A percentile compares a stretch with the other conserved stretches of the same genome.
Evolutionary conservation across 208 protist species (phyloP).

Genomic region (Leishmania tropica): DNA sequence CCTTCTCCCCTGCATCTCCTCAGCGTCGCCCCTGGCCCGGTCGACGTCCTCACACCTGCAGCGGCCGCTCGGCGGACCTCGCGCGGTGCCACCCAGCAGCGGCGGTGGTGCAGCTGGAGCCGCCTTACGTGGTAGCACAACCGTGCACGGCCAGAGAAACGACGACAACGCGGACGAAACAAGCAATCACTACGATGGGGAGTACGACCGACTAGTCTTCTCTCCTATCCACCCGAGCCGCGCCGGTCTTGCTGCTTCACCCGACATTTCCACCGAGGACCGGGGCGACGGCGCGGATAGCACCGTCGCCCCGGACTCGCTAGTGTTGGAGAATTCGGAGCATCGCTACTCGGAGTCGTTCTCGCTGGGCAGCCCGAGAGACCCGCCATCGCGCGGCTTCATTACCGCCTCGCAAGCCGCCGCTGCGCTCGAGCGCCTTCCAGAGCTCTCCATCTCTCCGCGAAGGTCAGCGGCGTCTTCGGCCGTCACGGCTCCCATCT

Average conservation of each 20-base stretch:
- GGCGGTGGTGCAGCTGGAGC: neutral
- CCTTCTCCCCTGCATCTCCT: conserved; percentile 7
- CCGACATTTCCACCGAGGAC: neutral
- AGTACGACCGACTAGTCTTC: conserved; percentile 18
- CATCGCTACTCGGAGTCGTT: neutral
- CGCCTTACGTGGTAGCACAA: neutral
- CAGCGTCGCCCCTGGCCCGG: neutral
- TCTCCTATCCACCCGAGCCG: neutral
- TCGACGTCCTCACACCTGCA: neutral
- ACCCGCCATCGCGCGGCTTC: neutral
- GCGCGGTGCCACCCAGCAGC: neutral
- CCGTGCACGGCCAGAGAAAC: neutral
- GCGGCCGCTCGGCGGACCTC: neutral
- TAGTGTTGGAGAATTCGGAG: neutral
- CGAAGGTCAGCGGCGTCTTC: neutral
- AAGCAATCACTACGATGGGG: conserved; percentile 4
- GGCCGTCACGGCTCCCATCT: neutral
- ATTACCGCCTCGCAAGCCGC: conserved; percentile 11
- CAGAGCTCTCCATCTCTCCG: neutral
- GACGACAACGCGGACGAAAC: neutral
- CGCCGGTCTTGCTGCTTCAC: neutral
- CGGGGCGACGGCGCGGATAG: neutral
- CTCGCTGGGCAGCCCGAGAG: neutral
- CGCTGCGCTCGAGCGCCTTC: conserved; percentile 6
- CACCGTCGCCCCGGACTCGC: neutral